Conservation (phyloP, 2,329 filamentous ascomycete genomes). For the Alternaria consortialis region DNA sequence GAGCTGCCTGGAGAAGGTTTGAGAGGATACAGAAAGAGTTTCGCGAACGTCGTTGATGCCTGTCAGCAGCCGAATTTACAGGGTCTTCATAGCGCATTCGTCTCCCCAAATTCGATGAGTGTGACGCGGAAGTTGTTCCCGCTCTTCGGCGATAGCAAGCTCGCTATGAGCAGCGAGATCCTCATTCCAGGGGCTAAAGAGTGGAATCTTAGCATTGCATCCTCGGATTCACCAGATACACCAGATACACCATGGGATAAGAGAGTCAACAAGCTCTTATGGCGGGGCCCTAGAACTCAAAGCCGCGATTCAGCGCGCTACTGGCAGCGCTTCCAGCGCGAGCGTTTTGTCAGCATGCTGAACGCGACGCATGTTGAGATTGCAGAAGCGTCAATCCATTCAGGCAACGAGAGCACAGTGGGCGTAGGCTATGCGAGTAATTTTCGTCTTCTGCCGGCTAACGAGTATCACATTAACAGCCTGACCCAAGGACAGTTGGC, state of each 20-base stretch:
- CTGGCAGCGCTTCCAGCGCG: slow-evolving; percentile 77
- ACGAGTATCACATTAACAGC: slow-evolving; percentile 26
- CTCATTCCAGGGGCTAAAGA: slow-evolving; percentile 57
- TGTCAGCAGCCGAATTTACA: slow-evolving; percentile 57
- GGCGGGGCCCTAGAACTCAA: slow-evolving; percentile 60
- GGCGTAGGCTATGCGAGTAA: slow-evolving; percentile 48
- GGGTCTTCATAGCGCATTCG: slow-evolving; percentile 59
- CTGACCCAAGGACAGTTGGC: slow-evolving; percentile 31
- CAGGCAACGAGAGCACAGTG: slow-evolving; percentile 21
- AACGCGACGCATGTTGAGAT: slow-evolving; percentile 67
- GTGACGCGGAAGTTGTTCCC: slow-evolving; percentile 58
- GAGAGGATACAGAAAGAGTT: slow-evolving; percentile 59
- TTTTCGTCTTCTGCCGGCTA: slow-evolving; percentile 50
- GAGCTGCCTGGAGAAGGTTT: slow-evolving; percentile 45
- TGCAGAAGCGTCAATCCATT: slow-evolving; percentile 53
- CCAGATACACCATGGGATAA: too few relatives aligned
- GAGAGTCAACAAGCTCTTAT: slow-evolving; percentile 25
- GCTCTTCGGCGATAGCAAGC: slow-evolving; percentile 59
- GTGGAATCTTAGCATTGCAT: slow-evolving; percentile 49
- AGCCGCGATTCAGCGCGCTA: slow-evolving; percentile 60
- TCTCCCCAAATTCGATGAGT: slow-evolving; percentile 56
- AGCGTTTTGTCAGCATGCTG: slow-evolving; percentile 77
- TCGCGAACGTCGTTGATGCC: slow-evolving; percentile 53
- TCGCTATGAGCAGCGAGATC: slow-evolving; percentile 61
- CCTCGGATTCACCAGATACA: too few relatives aligned